Percentiles rank a stretch among this genome's conserved stretches.
Evolutionary conservation across 257 asterid species (phyloP).

Genomic region (Hygrophila difformis): DNA sequence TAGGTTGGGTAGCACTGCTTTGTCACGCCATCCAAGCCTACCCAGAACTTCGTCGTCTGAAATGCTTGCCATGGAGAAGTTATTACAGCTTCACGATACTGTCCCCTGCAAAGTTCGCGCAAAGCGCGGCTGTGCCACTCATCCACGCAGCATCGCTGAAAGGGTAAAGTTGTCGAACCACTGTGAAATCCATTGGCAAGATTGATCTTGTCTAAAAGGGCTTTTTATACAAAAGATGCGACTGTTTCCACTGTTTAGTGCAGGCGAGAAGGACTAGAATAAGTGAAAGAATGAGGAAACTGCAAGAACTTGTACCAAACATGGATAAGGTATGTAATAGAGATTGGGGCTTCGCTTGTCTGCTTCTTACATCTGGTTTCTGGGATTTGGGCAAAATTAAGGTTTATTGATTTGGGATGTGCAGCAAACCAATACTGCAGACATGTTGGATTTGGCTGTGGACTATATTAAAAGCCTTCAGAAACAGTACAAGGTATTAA

Average conservation of each 20-base stretch:
- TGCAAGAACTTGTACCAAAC: constrained; percentile 91
- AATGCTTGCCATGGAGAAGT: constrained; percentile 52
- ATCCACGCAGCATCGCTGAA: constrained; percentile 94
- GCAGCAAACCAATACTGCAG: constrained; percentile 95
- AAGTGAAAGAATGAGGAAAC: constrained; percentile 86
- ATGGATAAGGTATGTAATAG: constrained; percentile 84
- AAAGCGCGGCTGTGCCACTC: constrained; percentile 94
- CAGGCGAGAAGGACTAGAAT: constrained; percentile 85
- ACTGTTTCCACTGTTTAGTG: constrained; percentile 2
- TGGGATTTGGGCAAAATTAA: background rate
- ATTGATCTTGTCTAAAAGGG: too few relatives aligned
- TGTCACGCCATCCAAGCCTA: constrained; percentile 64
- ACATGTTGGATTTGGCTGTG: constrained; percentile 90
- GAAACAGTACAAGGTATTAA: constrained; percentile 61
- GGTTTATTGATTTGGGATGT: constrained; percentile 9
- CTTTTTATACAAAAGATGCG: background rate
- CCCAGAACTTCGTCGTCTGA: constrained; percentile 47
- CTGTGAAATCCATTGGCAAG: background rate
- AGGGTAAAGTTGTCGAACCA: constrained; percentile 37
- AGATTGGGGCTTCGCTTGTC: background rate
- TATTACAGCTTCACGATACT: constrained; percentile 55
- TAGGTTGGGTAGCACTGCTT: constrained; percentile 12
- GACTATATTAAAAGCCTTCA: constrained; percentile 83
- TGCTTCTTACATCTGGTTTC: background rate
- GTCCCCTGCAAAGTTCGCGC: constrained; percentile 85